Evolutionary conservation across 2,329 filamentous ascomycete genomes (phyloP).

Genomic region (Xylaria sp.): DNA sequence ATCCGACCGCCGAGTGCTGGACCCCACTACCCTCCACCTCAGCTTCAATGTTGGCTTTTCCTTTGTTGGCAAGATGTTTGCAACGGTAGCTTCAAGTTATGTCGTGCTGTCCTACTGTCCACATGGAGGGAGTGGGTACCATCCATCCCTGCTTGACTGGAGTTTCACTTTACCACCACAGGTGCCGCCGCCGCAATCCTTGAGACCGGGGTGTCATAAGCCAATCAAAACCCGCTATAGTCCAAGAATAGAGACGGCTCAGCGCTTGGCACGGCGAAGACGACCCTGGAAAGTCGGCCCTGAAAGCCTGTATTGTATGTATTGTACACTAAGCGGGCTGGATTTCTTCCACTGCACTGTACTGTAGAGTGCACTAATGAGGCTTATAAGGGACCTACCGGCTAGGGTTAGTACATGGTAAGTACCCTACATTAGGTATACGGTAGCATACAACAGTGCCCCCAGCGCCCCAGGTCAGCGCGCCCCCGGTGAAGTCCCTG

Average conservation of each 20-base stretch:
- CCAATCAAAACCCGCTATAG: constrained; percentile 31
- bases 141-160: constrained; percentile 25
- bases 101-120: constrained; percentile 11
- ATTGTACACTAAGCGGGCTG: constrained; percentile 1
- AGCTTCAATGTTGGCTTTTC: background rate
- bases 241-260: constrained; percentile 37
- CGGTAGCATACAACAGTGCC: background rate
- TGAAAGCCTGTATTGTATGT: constrained; percentile 20
- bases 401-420: background rate
- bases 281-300: constrained; percentile 32
- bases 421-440: background rate
- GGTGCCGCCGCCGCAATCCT: constrained; percentile 37
- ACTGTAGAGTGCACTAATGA: background rate
- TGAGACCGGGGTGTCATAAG: constrained; percentile 31
- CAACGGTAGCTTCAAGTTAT: constrained; percentile 5
- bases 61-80: background rate
- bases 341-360: background rate
- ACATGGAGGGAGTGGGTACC: constrained; percentile 17
- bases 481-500: background rate
- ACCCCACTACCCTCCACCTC: background rate
- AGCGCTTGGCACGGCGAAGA: constrained; percentile 30
- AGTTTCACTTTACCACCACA: constrained; percentile 40
- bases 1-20: background rate
- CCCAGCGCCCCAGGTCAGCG: background rate
- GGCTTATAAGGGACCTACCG: background rate